A percentile compares a stretch with the other conserved stretches of the same genome.
Evolutionary conservation across 164 flowering plant species (phyloP).

Genomic region (Nymphaea colorata): DNA sequence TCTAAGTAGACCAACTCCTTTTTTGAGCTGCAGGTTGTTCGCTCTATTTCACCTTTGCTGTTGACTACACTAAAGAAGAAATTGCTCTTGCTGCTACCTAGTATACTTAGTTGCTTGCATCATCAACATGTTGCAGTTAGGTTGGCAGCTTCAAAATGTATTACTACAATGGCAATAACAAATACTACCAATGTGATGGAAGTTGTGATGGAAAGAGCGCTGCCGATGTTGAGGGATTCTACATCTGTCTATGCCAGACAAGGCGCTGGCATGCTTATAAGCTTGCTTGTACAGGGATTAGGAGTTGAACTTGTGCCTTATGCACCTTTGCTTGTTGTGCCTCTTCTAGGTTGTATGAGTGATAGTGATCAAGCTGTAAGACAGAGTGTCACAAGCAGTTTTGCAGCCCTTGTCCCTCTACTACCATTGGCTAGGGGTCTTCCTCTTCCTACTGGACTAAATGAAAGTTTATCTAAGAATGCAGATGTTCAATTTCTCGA

Average conservation of each 20-base stretch:
- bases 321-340: constrained; percentile 86
- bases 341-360: constrained; percentile 94
- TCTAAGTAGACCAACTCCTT: too few relatives aligned
- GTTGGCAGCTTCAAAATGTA: constrained; percentile 92
- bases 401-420: constrained; percentile 99
- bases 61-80: constrained; percentile 46
- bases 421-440: constrained; percentile 94
- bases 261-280: constrained; percentile 96
- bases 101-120: constrained; percentile 70
- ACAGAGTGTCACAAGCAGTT: constrained; percentile 92
- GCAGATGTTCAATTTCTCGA: constrained; percentile 86
- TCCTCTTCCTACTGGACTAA: constrained; percentile 60
- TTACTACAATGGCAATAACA: constrained; percentile 87
- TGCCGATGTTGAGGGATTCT: constrained; percentile 75
- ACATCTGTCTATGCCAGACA: constrained; percentile 73
- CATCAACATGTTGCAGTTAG: constrained; percentile 91
- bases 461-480: constrained; percentile 50
- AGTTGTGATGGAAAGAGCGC: constrained; percentile 61
- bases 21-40: constrained; percentile 44
- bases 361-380: constrained; percentile 85
- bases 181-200: constrained; percentile 70
- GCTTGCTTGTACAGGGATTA: constrained; percentile 82
- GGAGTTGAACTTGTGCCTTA: constrained; percentile 85
- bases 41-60: constrained; percentile 72
- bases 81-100: constrained; percentile 74